Evolutionary conservation across 140 eudicot species (phyloP), one percentile per base, ranked within the genome.

Genomic region (Ambrosia hybrid): DNA sequence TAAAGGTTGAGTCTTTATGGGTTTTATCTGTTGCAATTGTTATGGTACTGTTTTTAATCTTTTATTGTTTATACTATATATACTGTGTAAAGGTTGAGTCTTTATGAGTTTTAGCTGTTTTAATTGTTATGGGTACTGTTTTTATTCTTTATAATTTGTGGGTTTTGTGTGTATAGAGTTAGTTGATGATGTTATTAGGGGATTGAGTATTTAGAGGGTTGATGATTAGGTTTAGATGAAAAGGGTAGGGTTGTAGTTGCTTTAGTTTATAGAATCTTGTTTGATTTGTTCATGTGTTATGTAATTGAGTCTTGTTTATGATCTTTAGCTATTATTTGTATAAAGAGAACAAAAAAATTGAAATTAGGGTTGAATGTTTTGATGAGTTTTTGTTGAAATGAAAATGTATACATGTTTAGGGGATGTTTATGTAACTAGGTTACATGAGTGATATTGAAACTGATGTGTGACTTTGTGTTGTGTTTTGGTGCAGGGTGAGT

Each of bases 121-220:
- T 21, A 68, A 59, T 56, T 59, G 57, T 60, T 49, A 15, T 48
- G 81, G 71, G 3, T 17, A 59, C 38, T 36, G 63, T 58, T 76
- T 76, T 68, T 64, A 43, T 3, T 68, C 45, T 34, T 67, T 76
- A 8, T 36, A 76, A 76, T 69, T 76, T 77, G 72, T 76, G 76
- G 76, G 4, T 77, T 77, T 70, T 70, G 48, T 38, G 46, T 60
- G 9, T 60, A 4, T 63, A 15, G 64, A 51, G 76, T 26, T 61
- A 51, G 51, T 59, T 76, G 67, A 77, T 38, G 66, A 37, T 36
- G 37, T 21, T 49, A n/a, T 61, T 30, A 51, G 14, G 63, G 17
- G 37, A 58, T 76, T 68, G 49, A 59, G 26, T 55, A 9, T 15
- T 62, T 70, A n/a, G n/a, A n/a, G n/a, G n/a, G n/a, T n/a, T n/a